Percentiles rank a stretch among this genome's conserved stretches.
Conservation (phyloP, 2,329 filamentous ascomycete genomes). For the Aspergillus chevalieri region DNA sequence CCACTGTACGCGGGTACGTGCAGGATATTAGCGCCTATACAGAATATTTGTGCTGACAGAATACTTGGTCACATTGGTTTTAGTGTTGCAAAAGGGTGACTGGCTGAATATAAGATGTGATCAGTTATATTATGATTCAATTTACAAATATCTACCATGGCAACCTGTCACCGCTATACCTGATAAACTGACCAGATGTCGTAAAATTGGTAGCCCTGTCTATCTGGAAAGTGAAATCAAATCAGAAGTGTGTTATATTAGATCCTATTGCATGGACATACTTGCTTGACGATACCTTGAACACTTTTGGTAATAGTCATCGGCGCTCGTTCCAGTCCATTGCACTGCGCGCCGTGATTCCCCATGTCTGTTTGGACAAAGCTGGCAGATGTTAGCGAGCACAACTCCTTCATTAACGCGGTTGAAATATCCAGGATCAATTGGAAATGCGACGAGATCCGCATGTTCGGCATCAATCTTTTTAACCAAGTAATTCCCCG, state of each 20-base stretch:
- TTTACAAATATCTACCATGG: background rate
- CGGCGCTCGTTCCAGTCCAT: slow-evolving; percentile 29
- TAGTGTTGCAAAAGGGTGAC: too few relatives aligned
- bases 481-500: slow-evolving; percentile 15
- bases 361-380: slow-evolving; percentile 42
- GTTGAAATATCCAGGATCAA: slow-evolving; percentile 32
- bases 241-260: background rate
- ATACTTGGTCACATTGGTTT: too few relatives aligned
- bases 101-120: background rate
- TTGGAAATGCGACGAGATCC: slow-evolving; percentile 17
- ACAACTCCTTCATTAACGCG: slow-evolving; percentile 15
- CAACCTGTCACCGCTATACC: background rate
- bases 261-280: slow-evolving; percentile 1
- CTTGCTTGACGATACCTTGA: slow-evolving; percentile 21
- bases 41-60: too few relatives aligned
- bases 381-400: slow-evolving; percentile 1
- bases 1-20: too few relatives aligned
- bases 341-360: slow-evolving; percentile 25
- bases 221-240: slow-evolving; percentile 1
- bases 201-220: slow-evolving; percentile 4
- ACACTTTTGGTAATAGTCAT: slow-evolving; percentile 32
- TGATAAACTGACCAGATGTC: background rate
- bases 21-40: too few relatives aligned
- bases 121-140: background rate
- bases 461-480: slow-evolving; percentile 18